Percentiles rank a stretch among this genome's conserved stretches.
phyloP scores from a whole-genome alignment of 2,329 filamentous ascomycete species.

The Hypoxylon sp. region DNA sequence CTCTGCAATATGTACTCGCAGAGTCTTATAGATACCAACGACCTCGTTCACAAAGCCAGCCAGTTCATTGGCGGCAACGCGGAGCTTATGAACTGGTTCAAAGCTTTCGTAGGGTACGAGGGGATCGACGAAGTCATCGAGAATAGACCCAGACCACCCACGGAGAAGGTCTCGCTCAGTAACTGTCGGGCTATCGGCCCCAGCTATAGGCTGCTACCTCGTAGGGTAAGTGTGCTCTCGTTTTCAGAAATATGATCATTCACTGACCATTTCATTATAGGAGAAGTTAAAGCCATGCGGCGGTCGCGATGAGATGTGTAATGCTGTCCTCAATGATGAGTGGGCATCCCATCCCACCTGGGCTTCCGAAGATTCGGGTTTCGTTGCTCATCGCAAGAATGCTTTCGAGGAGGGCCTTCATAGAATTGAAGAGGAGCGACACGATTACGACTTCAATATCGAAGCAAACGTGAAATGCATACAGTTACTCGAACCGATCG shows the following conservation, averaged over 20 bases:
- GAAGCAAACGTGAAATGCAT: slow-evolving; percentile 96
- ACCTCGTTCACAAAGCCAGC: slow-evolving; percentile 85
- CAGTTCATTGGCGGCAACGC: slow-evolving; percentile 89
- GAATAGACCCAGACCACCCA: slow-evolving; percentile 80
- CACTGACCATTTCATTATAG: slow-evolving; percentile 50
- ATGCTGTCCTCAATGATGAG: slow-evolving; percentile 93
- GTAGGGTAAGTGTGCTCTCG: slow-evolving; percentile 68
- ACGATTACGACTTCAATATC: slow-evolving; percentile 99
- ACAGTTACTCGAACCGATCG: slow-evolving; percentile 93
- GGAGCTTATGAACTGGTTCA: slow-evolving; percentile 92
- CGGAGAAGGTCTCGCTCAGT: slow-evolving; percentile 88
- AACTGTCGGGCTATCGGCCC: slow-evolving; percentile 97
- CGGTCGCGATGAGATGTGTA: slow-evolving; percentile 94
- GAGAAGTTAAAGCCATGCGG: slow-evolving; percentile 94
- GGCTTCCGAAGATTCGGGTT: slow-evolving; percentile 98
- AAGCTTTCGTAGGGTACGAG: slow-evolving; percentile 83
- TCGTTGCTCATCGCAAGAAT: slow-evolving; percentile 98
- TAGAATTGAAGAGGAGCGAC: slow-evolving; percentile 96
- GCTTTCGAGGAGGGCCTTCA: slow-evolving; percentile 94
- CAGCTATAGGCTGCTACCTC: slow-evolving; percentile 93
- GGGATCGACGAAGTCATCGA: slow-evolving; percentile 83
- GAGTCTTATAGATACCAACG: slow-evolving; percentile 88
- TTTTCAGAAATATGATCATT: neutral
- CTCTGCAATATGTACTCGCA: slow-evolving; percentile 96
- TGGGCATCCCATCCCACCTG: slow-evolving; percentile 99